phyloP scores from a whole-genome alignment of 83 land plant species.

The Thuja plicata region DNA sequence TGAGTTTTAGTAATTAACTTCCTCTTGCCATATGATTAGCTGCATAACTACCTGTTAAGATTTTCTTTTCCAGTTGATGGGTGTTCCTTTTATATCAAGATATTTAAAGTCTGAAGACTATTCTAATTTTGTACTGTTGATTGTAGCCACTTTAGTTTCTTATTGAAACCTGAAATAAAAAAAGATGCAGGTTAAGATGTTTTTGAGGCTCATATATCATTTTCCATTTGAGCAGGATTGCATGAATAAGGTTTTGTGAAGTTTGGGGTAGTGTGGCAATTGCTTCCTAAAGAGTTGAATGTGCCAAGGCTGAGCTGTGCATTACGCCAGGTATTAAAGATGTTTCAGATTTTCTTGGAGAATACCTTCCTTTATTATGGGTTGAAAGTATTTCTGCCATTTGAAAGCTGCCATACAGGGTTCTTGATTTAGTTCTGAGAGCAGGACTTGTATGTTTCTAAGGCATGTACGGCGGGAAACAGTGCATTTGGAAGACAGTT shows the following conservation, averaged over 20 bases:
- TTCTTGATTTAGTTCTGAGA: neutral
- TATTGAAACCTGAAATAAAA: neutral
- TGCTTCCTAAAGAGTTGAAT: neutral
- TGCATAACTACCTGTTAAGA: neutral
- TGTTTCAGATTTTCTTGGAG: neutral
- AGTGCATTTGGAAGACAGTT: neutral
- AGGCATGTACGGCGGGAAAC: neutral
- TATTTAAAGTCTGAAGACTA: neutral
- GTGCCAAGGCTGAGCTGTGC: neutral
- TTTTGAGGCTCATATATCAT: neutral
- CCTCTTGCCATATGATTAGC: neutral
- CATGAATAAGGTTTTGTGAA: neutral
- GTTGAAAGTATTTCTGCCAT: neutral
- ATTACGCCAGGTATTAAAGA: neutral
- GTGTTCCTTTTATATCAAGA: neutral
- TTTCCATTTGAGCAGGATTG: neutral
- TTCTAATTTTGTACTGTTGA: neutral
- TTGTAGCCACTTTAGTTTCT: neutral
- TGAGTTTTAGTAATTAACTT: neutral
- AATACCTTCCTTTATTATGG: neutral
- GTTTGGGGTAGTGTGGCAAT: neutral
- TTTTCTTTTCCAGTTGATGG: neutral
- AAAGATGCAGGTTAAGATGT: neutral
- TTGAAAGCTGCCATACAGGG: neutral
- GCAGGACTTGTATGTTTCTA: neutral